These are phyloP conservation scores for Camelina neglecta DNA, from an alignment of 345 rosid species.

Conservation along the genomic window DNA sequence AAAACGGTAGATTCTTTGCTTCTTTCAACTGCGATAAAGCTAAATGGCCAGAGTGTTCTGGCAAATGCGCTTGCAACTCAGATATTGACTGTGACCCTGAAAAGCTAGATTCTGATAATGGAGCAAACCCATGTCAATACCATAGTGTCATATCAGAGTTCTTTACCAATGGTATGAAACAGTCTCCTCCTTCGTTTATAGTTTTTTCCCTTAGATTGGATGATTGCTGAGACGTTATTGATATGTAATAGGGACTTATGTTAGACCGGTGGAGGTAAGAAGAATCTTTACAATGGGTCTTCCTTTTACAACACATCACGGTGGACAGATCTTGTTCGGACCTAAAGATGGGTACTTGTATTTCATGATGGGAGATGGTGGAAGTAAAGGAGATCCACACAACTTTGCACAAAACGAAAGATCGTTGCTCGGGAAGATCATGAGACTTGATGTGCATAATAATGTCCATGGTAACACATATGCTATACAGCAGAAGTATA, in stretches of 20 bases:
- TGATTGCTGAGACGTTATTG: constrained; percentile 1
- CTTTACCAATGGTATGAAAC: constrained; percentile 54
- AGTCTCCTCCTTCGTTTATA: constrained; percentile 38
- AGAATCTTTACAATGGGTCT: constrained; percentile 64
- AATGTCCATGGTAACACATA: constrained; percentile 42
- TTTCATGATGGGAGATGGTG: constrained; percentile 61
- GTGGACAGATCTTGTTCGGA: constrained; percentile 64
- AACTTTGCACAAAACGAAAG: constrained; percentile 61
- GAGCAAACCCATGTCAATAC: constrained; percentile 72
- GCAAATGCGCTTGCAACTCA: constrained; percentile 82
- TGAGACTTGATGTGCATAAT: constrained; percentile 62
- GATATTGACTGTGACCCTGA: constrained; percentile 83
- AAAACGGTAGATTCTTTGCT: constrained; percentile 74
- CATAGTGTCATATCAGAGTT: constrained; percentile 75
- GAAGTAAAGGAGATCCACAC: constrained; percentile 47
- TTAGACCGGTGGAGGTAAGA: constrained; percentile 49
- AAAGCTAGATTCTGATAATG: constrained; percentile 57
- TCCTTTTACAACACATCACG: constrained; percentile 50
- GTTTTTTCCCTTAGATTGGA: no score
- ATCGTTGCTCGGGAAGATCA: constrained; percentile 62
- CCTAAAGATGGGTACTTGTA: constrained; percentile 60
- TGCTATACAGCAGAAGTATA: background rate
- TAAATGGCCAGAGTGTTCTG: constrained; percentile 68
- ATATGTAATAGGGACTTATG: constrained; percentile 38
- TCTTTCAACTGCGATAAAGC: constrained; percentile 79